A percentile compares a stretch with the other conserved stretches of the same genome.
phyloP scores from a whole-genome alignment of 768 basidiomycete genomes.

The Coprinellus aureogranulatus region DNA sequence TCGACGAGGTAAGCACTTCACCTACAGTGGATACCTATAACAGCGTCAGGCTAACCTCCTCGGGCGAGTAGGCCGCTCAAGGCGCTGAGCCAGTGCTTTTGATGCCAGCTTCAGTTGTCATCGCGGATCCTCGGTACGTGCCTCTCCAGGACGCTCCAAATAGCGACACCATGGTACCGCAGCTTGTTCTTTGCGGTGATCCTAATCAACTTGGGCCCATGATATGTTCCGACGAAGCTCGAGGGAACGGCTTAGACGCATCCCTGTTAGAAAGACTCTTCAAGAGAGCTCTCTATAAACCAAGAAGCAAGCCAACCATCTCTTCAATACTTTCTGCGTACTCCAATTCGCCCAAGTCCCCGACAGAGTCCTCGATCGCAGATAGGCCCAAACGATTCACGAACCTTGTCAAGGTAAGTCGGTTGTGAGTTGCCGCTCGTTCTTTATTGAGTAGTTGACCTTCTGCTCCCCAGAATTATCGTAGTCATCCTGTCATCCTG shows the following conservation, averaged over 20 bases:
- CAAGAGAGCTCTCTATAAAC: slow-evolving; percentile 37
- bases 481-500: slow-evolving; percentile 50
- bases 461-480: slow-evolving; percentile 36
- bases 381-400: slow-evolving; percentile 32
- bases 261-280: slow-evolving; percentile 50
- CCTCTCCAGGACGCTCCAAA: slow-evolving; percentile 4
- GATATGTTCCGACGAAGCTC: slow-evolving; percentile 43
- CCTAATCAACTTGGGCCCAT: slow-evolving; percentile 51
- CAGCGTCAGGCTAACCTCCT: background rate
- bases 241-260: slow-evolving; percentile 44
- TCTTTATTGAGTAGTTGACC: background rate
- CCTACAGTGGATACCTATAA: no score
- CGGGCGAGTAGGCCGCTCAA: slow-evolving; percentile 45
- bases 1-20: slow-evolving; percentile 40
- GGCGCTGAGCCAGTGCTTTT: slow-evolving; percentile 51
- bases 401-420: slow-evolving; percentile 43
- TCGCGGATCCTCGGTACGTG: slow-evolving; percentile 18
- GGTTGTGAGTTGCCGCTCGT: no score
- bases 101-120: slow-evolving; percentile 49
- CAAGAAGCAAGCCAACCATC: background rate
- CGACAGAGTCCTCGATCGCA: background rate
- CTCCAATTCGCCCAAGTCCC: background rate
- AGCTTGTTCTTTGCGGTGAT: slow-evolving; percentile 52
- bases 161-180: slow-evolving; percentile 28
- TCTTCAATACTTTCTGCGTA: background rate